Conservation (phyloP, 176 grass and related monocot species). For the Lolium rigidum region DNA sequence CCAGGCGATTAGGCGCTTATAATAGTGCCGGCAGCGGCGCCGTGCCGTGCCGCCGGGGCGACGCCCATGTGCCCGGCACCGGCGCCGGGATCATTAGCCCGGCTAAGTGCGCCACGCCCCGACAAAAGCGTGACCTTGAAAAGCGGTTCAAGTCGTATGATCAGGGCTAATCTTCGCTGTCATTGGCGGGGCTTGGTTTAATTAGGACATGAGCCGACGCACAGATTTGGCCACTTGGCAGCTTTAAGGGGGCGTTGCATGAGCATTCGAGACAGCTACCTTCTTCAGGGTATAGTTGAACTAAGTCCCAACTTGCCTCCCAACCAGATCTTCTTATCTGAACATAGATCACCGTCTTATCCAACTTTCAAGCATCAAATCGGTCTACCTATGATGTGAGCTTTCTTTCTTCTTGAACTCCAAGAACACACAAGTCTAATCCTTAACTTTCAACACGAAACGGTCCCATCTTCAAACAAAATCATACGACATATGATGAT, state of each 20-base stretch:
- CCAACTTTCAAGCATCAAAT: too few species aligned
- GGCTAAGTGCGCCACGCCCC: background rate
- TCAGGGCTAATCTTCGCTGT: slow-evolving; percentile 21
- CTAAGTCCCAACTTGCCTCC: too few species aligned
- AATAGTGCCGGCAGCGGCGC: slow-evolving; percentile 37
- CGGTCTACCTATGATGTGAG: too few species aligned
- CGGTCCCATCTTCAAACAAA: too few species aligned
- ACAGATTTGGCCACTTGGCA: background rate
- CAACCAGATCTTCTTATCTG: too few species aligned
- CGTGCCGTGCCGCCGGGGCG: slow-evolving; percentile 45
- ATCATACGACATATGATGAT: too few species aligned
- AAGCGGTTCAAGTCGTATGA: background rate
- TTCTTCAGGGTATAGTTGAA: background rate
- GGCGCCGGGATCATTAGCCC: slow-evolving; percentile 32
- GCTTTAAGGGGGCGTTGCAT: background rate
- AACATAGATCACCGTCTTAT: too few species aligned
- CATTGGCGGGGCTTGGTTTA: background rate
- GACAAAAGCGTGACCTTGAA: slow-evolving; percentile 1
- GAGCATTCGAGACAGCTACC: background rate
- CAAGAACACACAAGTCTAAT: background rate
- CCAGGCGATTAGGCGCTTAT: slow-evolving; percentile 16
- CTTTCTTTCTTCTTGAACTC: too few species aligned
- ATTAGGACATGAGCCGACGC: background rate
- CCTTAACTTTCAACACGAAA: too few species aligned
- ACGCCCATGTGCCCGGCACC: slow-evolving; percentile 53